Evolutionary conservation across 129 eudicot species (phyloP).

Genomic region (Chrysanthemum makinoi): DNA sequence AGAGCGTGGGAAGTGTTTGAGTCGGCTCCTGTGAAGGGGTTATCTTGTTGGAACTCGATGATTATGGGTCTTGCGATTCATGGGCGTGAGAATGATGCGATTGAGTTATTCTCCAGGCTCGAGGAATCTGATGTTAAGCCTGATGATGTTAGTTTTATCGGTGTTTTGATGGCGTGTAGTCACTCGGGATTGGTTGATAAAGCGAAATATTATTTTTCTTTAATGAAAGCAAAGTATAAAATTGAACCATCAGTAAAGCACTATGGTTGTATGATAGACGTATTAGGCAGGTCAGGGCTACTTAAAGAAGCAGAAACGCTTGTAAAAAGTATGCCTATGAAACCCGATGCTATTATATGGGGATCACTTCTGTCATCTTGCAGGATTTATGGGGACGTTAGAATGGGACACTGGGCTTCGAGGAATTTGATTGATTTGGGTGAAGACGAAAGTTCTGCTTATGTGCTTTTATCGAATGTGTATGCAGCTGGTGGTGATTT

Average conservation of each 20-base stretch:
- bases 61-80: constrained; percentile 62
- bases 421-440: constrained; percentile 42
- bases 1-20: constrained; percentile 43
- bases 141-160: constrained; percentile 53
- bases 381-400: constrained; percentile 40
- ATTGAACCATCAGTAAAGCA: constrained; percentile 60
- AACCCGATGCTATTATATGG: constrained; percentile 70
- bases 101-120: constrained; percentile 46
- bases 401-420: constrained; percentile 53
- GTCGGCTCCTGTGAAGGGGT: constrained; percentile 32
- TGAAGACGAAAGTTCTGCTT: constrained; percentile 37
- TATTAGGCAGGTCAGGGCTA: constrained; percentile 52
- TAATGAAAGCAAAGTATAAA: constrained; percentile 40
- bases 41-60: constrained; percentile 75
- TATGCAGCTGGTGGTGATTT: constrained; percentile 58
- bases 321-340: constrained; percentile 56
- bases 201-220: constrained; percentile 44
- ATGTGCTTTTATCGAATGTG: constrained; percentile 60
- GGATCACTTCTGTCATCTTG: constrained; percentile 59
- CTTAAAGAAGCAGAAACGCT: constrained; percentile 53
- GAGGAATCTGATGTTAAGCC: constrained; percentile 35
- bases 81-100: constrained; percentile 45
- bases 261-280: constrained; percentile 72
- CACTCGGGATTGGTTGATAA: constrained; percentile 47
- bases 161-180: constrained; percentile 57